Evolutionary conservation across 257 asterid species (phyloP).

Genomic region (Solanum lycopersicoides): DNA sequence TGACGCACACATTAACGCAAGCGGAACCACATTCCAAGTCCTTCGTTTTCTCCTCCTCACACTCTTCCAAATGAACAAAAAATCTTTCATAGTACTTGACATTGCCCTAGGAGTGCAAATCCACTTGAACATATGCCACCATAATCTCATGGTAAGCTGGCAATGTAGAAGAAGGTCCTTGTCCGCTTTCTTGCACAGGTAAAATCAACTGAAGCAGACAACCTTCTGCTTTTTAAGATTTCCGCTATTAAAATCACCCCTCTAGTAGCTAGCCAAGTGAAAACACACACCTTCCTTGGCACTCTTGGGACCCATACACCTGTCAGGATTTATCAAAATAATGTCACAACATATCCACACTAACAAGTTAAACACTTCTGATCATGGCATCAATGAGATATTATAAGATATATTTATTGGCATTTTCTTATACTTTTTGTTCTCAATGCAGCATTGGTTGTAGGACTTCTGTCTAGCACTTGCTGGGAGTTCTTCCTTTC

Average conservation of each 20-base stretch:
- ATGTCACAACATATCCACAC: not conserved
- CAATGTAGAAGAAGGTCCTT: not conserved
- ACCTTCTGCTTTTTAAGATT: not conserved
- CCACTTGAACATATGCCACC: not conserved
- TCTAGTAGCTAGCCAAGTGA: not conserved
- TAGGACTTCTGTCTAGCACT: not conserved
- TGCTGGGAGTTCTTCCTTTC: not conserved
- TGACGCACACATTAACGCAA: not conserved
- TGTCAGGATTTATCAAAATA: not conserved
- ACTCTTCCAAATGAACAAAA: not conserved
- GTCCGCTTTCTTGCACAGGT: not conserved
- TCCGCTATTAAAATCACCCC: not conserved
- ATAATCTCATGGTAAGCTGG: not conserved
- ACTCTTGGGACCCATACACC: not conserved
- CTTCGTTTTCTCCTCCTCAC: not conserved
- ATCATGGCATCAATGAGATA: not conserved
- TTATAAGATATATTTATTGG: not conserved
- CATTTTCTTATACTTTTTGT: not conserved
- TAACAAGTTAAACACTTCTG: not conserved
- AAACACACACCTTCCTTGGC: not conserved
- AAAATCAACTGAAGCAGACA: not conserved
- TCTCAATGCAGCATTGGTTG: not conserved
- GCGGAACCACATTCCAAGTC: not conserved
- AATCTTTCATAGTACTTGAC: not conserved
- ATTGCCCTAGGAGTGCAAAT: not conserved